phyloP scores from a whole-genome alignment of 1,139 yeast species.

The Meyerozyma smithsonii region DNA sequence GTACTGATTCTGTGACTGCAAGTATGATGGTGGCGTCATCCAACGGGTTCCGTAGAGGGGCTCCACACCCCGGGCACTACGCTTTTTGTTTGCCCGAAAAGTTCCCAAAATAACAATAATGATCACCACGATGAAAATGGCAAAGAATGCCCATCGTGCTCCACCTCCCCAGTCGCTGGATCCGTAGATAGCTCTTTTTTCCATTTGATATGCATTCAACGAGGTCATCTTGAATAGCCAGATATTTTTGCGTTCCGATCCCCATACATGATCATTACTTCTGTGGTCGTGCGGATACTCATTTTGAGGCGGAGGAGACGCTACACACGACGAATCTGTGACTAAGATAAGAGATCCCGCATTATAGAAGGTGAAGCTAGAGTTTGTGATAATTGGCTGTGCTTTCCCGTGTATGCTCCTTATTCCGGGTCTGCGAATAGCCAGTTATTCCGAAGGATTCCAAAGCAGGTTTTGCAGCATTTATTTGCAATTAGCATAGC shows the following conservation, averaged over 20 bases:
- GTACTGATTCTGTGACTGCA: slow-evolving; percentile 65
- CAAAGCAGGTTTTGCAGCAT: too few species aligned
- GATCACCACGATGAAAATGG: slow-evolving; percentile 45
- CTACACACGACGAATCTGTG: too few species aligned
- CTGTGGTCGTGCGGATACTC: not conserved
- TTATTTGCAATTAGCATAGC: too few species aligned
- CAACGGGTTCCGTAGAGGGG: slow-evolving; percentile 85
- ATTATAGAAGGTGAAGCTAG: too few species aligned
- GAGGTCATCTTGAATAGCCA: not conserved
- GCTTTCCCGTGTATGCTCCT: too few species aligned
- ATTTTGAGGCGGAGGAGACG: too few species aligned
- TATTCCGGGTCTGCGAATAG: too few species aligned
- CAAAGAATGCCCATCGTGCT: slow-evolving; percentile 57
- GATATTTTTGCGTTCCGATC: not conserved
- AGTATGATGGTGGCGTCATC: slow-evolving; percentile 88
- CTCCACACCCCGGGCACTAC: slow-evolving; percentile 56
- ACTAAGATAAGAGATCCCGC: too few species aligned
- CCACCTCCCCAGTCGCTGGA: slow-evolving; percentile 28
- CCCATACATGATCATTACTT: not conserved
- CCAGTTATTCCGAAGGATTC: too few species aligned
- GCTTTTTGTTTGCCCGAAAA: slow-evolving; percentile 53
- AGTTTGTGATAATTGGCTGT: too few species aligned
- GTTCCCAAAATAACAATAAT: slow-evolving; percentile 47
- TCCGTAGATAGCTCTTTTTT: slow-evolving; percentile 12
- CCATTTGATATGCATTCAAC: not conserved